Percentiles rank a stretch among this genome's conserved stretches.
phyloP scores from a whole-genome alignment of 352 stramenopile species.

The Phytophthora cajani region DNA sequence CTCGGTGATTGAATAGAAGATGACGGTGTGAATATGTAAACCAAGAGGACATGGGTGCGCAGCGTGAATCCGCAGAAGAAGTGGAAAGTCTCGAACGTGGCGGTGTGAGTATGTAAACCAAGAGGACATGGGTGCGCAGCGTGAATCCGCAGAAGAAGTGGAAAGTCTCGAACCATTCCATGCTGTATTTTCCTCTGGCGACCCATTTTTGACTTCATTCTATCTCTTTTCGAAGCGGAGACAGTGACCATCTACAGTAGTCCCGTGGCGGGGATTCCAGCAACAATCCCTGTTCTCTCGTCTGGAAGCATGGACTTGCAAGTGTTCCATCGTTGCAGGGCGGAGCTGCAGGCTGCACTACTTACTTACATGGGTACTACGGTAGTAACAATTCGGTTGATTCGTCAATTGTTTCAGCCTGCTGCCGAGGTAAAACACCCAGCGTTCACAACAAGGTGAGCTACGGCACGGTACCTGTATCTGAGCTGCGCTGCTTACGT shows the following conservation, averaged over 20 bases:
- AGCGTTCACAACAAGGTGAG: too few relatives aligned
- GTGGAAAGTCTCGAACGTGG: constrained; percentile 6
- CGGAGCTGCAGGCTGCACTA: neutral
- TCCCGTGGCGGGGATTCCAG: neutral
- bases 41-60: neutral
- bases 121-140: neutral
- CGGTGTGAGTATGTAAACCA: neutral
- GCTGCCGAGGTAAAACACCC: neutral
- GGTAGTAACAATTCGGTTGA: neutral
- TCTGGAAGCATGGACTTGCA: neutral
- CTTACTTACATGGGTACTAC: neutral
- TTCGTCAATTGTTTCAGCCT: neutral
- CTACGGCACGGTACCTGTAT: neutral
- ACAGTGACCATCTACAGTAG: neutral
- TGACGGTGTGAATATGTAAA: too few relatives aligned
- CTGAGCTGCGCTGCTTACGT: constrained; percentile 2
- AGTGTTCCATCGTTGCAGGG: constrained; percentile 1
- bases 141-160: constrained; percentile 7
- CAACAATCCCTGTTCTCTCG: neutral
- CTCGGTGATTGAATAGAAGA: too few relatives aligned
- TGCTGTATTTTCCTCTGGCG: constrained; percentile 12
- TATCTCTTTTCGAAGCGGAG: constrained; percentile 11
- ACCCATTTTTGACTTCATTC: constrained; percentile 8
- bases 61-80: constrained; percentile 6
- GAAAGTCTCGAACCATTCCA: constrained; percentile 16